phyloP scores from a whole-genome alignment of 2,329 filamentous ascomycete genomes.

The Aspergillus niger region DNA sequence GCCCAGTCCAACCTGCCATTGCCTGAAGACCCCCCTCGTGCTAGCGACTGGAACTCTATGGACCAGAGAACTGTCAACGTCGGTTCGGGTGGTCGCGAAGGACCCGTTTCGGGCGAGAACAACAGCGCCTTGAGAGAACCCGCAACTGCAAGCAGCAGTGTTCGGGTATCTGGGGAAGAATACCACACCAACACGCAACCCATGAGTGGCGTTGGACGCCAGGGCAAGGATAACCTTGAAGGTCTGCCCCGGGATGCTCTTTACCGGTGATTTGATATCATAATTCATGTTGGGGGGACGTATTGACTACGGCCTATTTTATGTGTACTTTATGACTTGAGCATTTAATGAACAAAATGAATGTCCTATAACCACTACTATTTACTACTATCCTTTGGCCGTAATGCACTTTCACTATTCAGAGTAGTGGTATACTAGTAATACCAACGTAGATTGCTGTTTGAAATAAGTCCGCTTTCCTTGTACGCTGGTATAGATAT shows the following conservation, averaged over 20 bases:
- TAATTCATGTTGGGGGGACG: not conserved
- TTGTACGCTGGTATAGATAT: too few species aligned
- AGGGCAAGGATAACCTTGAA: slow-evolving; percentile 60
- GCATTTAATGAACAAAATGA: slow-evolving; percentile 3
- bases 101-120: slow-evolving; percentile 52
- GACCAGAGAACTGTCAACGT: slow-evolving; percentile 71
- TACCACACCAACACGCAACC: slow-evolving; percentile 57
- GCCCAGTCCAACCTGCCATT: slow-evolving; percentile 73
- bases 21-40: slow-evolving; percentile 72
- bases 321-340: slow-evolving; percentile 11
- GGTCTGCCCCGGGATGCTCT: slow-evolving; percentile 63
- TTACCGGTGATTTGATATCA: slow-evolving; percentile 41
- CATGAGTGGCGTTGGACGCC: slow-evolving; percentile 57
- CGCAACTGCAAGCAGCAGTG: slow-evolving; percentile 59
- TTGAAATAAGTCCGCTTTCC: too few species aligned
- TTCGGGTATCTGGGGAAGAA: slow-evolving; percentile 50
- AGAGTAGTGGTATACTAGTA: not conserved
- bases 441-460: not conserved
- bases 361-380: not conserved
- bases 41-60: slow-evolving; percentile 76
- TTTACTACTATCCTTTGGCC: not conserved
- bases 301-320: not conserved
- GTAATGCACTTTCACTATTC: too few species aligned
- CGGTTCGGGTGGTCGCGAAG: slow-evolving; percentile 61
- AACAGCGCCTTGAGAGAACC: slow-evolving; percentile 60